These are phyloP conservation scores for Trapa incisa DNA, from an alignment of 345 rosid species.

Conservation along the genomic window DNA sequence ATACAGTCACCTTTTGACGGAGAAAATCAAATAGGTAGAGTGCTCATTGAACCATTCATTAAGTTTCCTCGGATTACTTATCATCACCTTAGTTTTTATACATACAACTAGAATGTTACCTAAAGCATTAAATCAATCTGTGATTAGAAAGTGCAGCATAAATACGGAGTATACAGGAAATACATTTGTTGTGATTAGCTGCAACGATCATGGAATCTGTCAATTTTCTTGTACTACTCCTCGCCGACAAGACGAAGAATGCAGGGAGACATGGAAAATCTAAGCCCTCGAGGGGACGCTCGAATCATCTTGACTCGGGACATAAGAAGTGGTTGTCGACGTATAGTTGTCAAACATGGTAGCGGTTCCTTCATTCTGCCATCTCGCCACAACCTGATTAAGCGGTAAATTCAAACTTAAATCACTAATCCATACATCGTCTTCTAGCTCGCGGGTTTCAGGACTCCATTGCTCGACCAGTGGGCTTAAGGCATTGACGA, in stretches of 20 bases:
- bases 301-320: slow-evolving; percentile 40
- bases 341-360: slow-evolving; percentile 23
- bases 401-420: slow-evolving; percentile 63
- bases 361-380: slow-evolving; percentile 65
- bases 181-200: neutral
- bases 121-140: neutral
- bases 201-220: neutral
- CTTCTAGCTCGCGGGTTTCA: slow-evolving; percentile 38
- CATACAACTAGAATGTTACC: neutral
- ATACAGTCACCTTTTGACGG: too few relatives aligned
- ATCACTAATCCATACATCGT: slow-evolving; percentile 36
- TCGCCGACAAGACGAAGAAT: slow-evolving; percentile 53
- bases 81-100: neutral
- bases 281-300: slow-evolving; percentile 47
- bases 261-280: slow-evolving; percentile 38
- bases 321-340: slow-evolving; percentile 10
- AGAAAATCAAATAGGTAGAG: too few relatives aligned
- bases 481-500: slow-evolving; percentile 58
- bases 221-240: neutral
- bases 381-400: slow-evolving; percentile 66
- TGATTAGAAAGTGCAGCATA: neutral
- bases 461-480: slow-evolving; percentile 92
- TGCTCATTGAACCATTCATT: too few relatives aligned
- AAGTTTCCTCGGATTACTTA: neutral
- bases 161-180: neutral